Evolutionary conservation across 2,329 filamentous ascomycete genomes (phyloP), one percentile per base, ranked within the genome.

Genomic region (Aspergillus brasiliensis): DNA sequence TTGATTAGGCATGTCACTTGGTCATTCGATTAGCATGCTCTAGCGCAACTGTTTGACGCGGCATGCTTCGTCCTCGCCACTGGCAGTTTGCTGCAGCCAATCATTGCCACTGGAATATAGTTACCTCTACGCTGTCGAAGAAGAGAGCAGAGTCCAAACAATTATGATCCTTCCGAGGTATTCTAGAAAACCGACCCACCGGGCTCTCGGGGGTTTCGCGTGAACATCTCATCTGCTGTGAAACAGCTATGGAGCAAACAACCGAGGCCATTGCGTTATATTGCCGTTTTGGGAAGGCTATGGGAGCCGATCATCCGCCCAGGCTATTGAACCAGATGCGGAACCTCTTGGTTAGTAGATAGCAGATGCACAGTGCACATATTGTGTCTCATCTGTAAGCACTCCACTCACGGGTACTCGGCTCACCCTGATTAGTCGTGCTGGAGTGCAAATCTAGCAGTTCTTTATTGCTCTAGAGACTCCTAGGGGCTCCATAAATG

Each of bases 351-450:
- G 21, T 11, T 13, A 23, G 40, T 23, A 7, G 19, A 44, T 17
- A 8, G 23, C 8, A 25, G 44, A n/a, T 31, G 23, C 28, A 47
- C 27, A 10, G 27, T 56, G 19, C n/a, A 10, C 44, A 47, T 42
- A 46, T 21, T 31, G 8, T 8, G 15, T 19, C 25, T 25, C n/a
- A 8, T 52, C 47, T 51, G 34, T 23, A n/a, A 34, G 5, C 37
- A 25, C 28, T 58, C 40, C 42, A 54, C 51, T 38, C 57, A 40
- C 56, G 57, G 57, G n/a, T 58, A 53, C 28, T 58, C 51, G 57
- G 57, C 57, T 53, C 51, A 58, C 40, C 51, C 48, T 17, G 5
- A 2, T 13, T 5, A 8, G 0, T 8, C 27, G 44, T 15, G 15
- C 11, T 15, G 21, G 13, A 6, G 28, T 6, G 21, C 27, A 58